Base-by-base conservation (phyloP, 768 basidiomycete genomes). In the Boletus rufocinnamomeus region DNA sequence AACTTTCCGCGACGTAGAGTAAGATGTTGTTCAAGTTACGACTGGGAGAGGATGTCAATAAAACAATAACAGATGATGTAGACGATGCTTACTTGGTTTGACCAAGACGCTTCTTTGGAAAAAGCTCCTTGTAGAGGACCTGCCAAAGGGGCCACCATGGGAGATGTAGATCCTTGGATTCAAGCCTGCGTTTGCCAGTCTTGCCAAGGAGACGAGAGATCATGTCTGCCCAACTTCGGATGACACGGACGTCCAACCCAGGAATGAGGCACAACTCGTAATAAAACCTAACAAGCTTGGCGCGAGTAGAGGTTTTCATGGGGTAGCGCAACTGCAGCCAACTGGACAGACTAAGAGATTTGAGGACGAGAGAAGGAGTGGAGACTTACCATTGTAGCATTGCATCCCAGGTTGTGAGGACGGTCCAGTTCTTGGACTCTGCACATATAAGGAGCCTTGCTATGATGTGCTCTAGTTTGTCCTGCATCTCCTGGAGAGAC, bases 241-340 rank as follows among this genome's bases (percentile, higher is more conserved):
- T 77, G 62, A 87, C 77, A 44, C 87, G 84, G 11, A 85, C 79
- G 53, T 93, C 90, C 52, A 92, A 76, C 50, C 90, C 90, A 46
- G 91, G 91, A 9, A 90, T 69, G 35, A 91, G 74, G 69, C 82
- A 84, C n/a, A 93, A 74, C 66, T 93, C 88, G 66, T 89, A 93
- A 73, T 92, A 92, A 49, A 93, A 74, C 38, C 79, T 54, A 16
- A 86, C 88, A 53, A 93, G 83, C 69, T 84, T 86, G 23, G 86
- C 85, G 19, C 91, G 87, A 47, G 83, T 84, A 34, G 84, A 65
- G 57, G 82, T 89, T 45, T 81, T 73, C 65, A 93, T 82, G 4
- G 91, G 91, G 71, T 93, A 93, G 41, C 85, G 84, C 85, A 93
- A 84, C 63, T 87, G 76, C 49, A 93, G 70, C 91, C 91, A 93